Base-by-base conservation (phyloP, 345 rosid genomes). In the Euphorbia peplus region DNA sequence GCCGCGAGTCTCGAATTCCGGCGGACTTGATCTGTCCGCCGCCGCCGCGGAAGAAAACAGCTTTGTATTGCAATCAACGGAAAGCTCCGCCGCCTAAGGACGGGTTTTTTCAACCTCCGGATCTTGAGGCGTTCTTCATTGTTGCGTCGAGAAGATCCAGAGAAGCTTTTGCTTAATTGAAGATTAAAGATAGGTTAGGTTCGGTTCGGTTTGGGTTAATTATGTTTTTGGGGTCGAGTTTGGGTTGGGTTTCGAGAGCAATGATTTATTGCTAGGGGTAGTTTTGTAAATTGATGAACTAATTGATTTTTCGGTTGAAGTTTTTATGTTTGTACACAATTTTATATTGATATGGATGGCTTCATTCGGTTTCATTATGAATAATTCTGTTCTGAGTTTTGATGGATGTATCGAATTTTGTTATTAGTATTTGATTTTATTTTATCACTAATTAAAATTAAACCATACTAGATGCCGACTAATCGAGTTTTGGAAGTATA, bases 101-200 rank as follows among this genome's bases (percentile, higher is more conserved):
- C 0, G 92, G 88, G 0, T 90, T 81, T 67, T 90, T 90, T 75
- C 79, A 79, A 47, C 89, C 92, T 9, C 92, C 97, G 22, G 95
- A 88, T 73, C 84, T 90, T 3, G 95, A 90, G 25, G 73, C 74
- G 41, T 46, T 90, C 29, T 86, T 90, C 60, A 46, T 81, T 4
- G 8, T 80, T 19, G 59, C 58, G 5, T 77, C 83, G 6, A 74
- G 67, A 65, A 74, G 70, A 39, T 39, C 42, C 9, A 4, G 42
- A 22, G 74, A 81, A 72, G 74, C 77, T 25, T 68, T 71, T 70
- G 76, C 73, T 28, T n/a, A n/a, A n/a, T n/a, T 79, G 70, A 69
- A 10, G 1, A 1, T 22, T 22, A 50, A 50, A 0, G 16, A 3
- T 46, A 46, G n/a, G 51, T 46, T 46, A 46, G n/a, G 51, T 46